These are phyloP conservation scores for Mrakia gelida DNA, from an alignment of 768 basidiomycete genomes.

Conservation along the genomic window DNA sequence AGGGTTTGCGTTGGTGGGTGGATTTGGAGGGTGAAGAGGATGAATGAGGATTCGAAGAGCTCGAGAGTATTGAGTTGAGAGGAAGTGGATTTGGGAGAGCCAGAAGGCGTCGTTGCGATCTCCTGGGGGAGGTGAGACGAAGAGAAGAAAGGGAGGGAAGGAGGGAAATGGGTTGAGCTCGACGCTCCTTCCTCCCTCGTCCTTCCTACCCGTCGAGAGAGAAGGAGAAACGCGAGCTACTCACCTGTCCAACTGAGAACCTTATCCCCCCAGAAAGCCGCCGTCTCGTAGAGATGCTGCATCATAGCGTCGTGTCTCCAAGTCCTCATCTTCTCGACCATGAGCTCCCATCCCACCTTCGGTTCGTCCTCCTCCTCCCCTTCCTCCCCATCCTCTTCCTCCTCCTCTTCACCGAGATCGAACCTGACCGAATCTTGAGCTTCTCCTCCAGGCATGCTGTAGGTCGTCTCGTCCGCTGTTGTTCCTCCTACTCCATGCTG, in stretches of 20 bases:
- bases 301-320: constrained; percentile 98
- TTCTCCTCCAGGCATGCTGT: neutral
- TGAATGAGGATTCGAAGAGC: constrained; percentile 85
- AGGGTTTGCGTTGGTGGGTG: neutral
- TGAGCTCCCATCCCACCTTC: constrained; percentile 35
- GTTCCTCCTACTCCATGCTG: neutral
- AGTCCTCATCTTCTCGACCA: constrained; percentile 79
- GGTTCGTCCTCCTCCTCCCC: constrained; percentile 37
- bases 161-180: neutral
- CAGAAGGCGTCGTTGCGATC: constrained; percentile 98
- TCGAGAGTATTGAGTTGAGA: constrained; percentile 89
- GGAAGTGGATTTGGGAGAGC: constrained; percentile 96
- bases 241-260: constrained; percentile 91
- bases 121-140: constrained; percentile 53
- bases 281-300: constrained; percentile 96
- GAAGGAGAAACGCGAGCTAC: constrained; percentile 33
- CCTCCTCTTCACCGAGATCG: neutral
- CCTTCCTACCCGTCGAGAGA: too few species aligned
- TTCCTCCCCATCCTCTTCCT: neutral
- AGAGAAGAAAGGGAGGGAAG: neutral
- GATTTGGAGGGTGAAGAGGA: constrained; percentile 61
- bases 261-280: constrained; percentile 98
- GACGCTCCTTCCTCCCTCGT: neutral
- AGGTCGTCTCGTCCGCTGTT: neutral
- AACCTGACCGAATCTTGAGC: neutral